These are phyloP conservation scores for Metschnikowia shivogae DNA, from an alignment of 805 yeast species.

Conservation along the genomic window DNA sequence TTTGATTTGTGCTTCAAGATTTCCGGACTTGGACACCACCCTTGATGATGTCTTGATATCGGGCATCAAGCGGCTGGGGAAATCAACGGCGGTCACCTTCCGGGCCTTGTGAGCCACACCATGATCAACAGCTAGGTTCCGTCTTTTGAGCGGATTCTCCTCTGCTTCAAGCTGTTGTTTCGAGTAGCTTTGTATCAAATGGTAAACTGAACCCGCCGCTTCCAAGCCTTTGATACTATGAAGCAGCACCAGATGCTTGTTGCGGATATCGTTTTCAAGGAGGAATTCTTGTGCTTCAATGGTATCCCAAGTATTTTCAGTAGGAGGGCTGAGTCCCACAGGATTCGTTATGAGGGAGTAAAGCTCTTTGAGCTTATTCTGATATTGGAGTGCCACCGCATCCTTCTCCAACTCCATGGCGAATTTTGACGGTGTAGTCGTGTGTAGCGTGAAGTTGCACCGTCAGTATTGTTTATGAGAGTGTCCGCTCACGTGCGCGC, in stretches of 20 bases:
- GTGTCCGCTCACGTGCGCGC: conserved; percentile 7
- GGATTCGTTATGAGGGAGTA: conserved; percentile 16
- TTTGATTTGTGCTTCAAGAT: conserved; percentile 20
- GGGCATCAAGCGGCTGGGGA: conserved; percentile 12
- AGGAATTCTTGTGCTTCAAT: conserved; percentile 9
- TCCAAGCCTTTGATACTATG: conserved; percentile 1
- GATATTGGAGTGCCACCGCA: conserved; percentile 4
- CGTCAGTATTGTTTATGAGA: neutral
- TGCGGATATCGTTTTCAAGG: conserved; percentile 7
- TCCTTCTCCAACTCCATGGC: conserved; percentile 8
- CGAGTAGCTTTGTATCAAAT: neutral
- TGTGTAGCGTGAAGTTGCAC: neutral
- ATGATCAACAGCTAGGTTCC: neutral
- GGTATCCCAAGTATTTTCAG: neutral
- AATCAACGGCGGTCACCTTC: conserved; percentile 4
- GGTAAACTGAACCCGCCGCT: conserved; percentile 3
- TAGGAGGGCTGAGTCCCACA: conserved; percentile 8
- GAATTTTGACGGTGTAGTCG: neutral
- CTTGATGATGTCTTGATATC: neutral
- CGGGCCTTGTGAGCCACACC: conserved; percentile 4
- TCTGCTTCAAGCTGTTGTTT: neutral
- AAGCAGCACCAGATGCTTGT: conserved; percentile 7
- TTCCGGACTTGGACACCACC: conserved; percentile 2
- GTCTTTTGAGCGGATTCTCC: conserved; percentile 3
- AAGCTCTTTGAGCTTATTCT: conserved; percentile 17